Conservation (phyloP, 1,139 yeast genomes). For the Pneumocystis sp. region DNA sequence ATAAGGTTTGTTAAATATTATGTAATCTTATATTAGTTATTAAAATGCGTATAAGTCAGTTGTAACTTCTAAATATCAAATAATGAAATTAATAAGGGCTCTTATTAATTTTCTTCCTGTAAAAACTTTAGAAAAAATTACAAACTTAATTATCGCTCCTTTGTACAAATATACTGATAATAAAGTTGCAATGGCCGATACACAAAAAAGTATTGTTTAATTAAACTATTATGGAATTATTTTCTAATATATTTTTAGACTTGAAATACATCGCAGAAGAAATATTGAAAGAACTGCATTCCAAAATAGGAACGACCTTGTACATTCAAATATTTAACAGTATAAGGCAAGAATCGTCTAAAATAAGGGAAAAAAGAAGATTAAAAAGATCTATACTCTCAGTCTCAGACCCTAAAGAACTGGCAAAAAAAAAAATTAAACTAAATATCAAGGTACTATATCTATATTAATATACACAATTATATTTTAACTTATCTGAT, state of each 20-base stretch:
- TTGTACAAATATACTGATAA: constrained; percentile 12
- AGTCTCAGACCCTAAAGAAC: constrained; percentile 57
- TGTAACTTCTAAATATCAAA: background rate
- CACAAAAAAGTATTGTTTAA: background rate
- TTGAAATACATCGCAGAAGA: constrained; percentile 48
- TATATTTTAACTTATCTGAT: background rate
- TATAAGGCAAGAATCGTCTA: constrained; percentile 45
- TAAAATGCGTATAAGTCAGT: background rate
- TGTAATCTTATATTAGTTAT: constrained; percentile 2
- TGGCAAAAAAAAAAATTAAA: background rate
- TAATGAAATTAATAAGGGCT: constrained; percentile 39
- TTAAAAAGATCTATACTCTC: constrained; percentile 65
- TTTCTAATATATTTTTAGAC: constrained; percentile 22
- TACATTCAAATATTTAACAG: constrained; percentile 50
- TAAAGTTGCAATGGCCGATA: constrained; percentile 2
- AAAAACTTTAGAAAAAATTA: constrained; percentile 28
- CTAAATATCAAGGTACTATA: background rate
- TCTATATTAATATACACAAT: background rate
- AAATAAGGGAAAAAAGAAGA: constrained; percentile 60
- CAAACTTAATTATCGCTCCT: constrained; percentile 28
- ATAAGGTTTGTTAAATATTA: constrained; percentile 1
- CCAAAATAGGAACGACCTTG: constrained; percentile 56
- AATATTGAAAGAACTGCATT: constrained; percentile 52
- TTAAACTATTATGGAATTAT: background rate
- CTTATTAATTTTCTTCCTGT: constrained; percentile 36